Evolutionary conservation across 257 asterid species (phyloP).

Genomic region (Agastache rugosa): DNA sequence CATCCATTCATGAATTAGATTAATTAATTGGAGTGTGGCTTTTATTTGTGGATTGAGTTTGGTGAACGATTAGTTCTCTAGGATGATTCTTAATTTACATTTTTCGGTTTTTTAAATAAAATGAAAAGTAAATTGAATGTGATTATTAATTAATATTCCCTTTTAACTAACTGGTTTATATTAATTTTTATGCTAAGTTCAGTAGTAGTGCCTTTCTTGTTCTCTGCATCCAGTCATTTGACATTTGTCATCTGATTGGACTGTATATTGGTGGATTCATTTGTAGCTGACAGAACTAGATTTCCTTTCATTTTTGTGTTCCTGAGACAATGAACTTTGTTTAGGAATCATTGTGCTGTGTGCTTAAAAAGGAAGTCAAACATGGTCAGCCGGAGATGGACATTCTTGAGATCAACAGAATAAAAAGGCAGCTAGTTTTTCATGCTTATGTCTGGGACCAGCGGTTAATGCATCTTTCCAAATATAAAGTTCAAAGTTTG

Average conservation of each 20-base stretch:
- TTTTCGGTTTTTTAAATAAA: neutral
- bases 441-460: conserved; percentile 63
- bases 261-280: conserved; percentile 26
- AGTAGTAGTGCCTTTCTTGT: conserved; percentile 2
- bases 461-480: conserved; percentile 45
- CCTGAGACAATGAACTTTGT: conserved; percentile 18
- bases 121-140: neutral
- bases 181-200: conserved; percentile 25
- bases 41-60: neutral
- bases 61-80: conserved; percentile 19
- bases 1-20: conserved; percentile 13
- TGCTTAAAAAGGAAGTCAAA: conserved; percentile 42
- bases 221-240: conserved; percentile 24
- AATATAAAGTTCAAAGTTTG: conserved; percentile 36
- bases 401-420: conserved; percentile 64
- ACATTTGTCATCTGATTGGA: conserved; percentile 25
- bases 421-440: conserved; percentile 53
- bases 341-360: conserved; percentile 47
- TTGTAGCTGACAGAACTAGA: conserved; percentile 17
- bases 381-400: conserved; percentile 52
- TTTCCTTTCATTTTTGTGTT: conserved; percentile 1
- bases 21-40: neutral
- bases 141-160: conserved; percentile 15
- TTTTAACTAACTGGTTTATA: conserved; percentile 15
- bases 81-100: conserved; percentile 8